phyloP scores from a whole-genome alignment of 345 rosid species.

The Gossypium arboreum region DNA sequence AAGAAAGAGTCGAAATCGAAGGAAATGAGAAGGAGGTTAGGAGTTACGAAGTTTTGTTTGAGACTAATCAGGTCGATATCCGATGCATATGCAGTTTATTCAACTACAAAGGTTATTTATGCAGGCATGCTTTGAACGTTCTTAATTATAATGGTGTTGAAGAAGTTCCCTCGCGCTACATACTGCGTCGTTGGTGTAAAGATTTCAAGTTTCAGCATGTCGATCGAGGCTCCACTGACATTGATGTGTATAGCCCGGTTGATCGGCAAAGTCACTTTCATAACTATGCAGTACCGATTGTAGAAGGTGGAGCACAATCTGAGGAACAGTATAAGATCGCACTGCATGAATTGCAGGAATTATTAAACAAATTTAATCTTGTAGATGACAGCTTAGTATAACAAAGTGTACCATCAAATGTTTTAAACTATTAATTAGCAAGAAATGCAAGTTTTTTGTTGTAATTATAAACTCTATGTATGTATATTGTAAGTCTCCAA shows the following conservation, averaged over 20 bases:
- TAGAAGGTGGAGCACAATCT: constrained; percentile 37
- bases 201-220: constrained; percentile 31
- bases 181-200: constrained; percentile 39
- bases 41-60: constrained; percentile 42
- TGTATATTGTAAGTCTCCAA: background rate
- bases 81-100: constrained; percentile 62
- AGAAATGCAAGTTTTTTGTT: background rate
- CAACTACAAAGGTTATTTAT: constrained; percentile 49
- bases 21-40: constrained; percentile 41
- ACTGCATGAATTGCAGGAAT: constrained; percentile 37
- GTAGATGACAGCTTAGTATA: constrained; percentile 28
- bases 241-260: constrained; percentile 31
- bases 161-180: constrained; percentile 45
- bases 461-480: background rate
- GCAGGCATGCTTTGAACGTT: constrained; percentile 57
- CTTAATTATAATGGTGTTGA: constrained; percentile 45
- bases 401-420: background rate
- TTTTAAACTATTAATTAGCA: background rate
- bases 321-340: constrained; percentile 35
- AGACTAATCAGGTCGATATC: constrained; percentile 40
- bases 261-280: constrained; percentile 31
- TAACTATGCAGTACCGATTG: constrained; percentile 29
- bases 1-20: constrained; percentile 41
- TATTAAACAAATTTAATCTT: constrained; percentile 35
- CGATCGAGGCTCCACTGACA: constrained; percentile 20